These are phyloP conservation scores for Puccinia coronata DNA, from an alignment of 1,284 basidiomycete species.

Conservation along the genomic window DNA sequence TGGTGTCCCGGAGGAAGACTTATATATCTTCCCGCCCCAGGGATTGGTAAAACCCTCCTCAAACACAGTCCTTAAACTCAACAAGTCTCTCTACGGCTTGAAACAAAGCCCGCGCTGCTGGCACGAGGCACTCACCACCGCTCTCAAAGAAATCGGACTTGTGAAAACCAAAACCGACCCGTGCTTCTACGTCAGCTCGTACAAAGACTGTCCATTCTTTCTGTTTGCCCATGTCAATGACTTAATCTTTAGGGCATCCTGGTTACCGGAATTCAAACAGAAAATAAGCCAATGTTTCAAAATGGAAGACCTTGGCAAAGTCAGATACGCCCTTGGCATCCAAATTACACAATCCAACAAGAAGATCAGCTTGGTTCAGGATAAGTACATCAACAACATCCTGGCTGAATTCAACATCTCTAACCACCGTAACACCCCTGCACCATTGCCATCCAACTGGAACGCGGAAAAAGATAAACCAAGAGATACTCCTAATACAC, in stretches of 20 bases:
- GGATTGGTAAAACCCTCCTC: neutral
- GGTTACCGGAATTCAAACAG: neutral
- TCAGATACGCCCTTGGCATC: conserved; percentile 23
- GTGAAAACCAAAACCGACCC: neutral
- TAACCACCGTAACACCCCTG: neutral
- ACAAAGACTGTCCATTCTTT: neutral
- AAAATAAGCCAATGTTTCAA: conserved; percentile 7
- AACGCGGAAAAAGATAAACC: conserved; percentile 15
- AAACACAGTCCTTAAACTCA: no score
- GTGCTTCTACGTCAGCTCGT: neutral
- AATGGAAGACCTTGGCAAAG: conserved; percentile 30
- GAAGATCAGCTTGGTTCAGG: neutral
- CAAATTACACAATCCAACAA: neutral
- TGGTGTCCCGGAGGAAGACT: no score
- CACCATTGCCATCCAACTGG: conserved; percentile 1
- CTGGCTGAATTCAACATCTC: neutral
- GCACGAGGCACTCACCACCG: neutral
- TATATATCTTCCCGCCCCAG: conserved; percentile 57
- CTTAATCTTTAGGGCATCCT: neutral
- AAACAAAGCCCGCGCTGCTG: neutral
- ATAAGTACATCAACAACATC: conserved; percentile 7
- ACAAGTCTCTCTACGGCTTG: neutral
- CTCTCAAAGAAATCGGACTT: neutral
- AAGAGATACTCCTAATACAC: neutral
- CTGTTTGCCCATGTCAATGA: no score